Evolutionary conservation across 2,329 filamentous ascomycete species (phyloP), one percentile per base, ranked within the genome.

Genomic region (Colletotrichum ledebouriae): DNA sequence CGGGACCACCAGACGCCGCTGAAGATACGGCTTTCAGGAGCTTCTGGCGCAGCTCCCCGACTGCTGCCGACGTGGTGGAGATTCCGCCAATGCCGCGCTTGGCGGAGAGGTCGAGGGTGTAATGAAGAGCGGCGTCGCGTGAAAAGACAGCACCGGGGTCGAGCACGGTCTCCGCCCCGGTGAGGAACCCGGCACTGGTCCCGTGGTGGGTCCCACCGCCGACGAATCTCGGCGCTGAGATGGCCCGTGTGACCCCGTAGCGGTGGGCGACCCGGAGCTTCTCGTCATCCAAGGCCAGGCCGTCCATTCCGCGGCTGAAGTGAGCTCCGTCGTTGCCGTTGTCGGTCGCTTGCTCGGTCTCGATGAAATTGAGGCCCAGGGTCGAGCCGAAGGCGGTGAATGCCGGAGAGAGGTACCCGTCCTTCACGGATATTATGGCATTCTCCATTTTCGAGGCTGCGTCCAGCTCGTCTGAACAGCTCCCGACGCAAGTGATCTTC

Each of bases 341-440:
- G 68, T 87, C 85, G 0, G 84, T 86, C 47, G 79, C 78, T 6
- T 79, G 74, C 67, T 92, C 90, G 3, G 83, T 82, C 60, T 87
- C 84, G 53, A 92, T 91, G 46, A 87, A 89, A 70, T 86, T 86
- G 3, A 92, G 82, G 1, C 90, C 90, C 0, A 92, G 76, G 0
- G 81, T 80, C 4, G 87, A 86, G 1, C 86, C 89, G 39, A 91
- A 87, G 1, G 86, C 87, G 3, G 87, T 89, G 70, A 91, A 84
- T 0, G 88, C 81, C 3, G 85, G 81, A 2, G 86, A 85, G 15
- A 92, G 73, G 72, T 91, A 83, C 0, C 90, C 90, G 70, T 91
- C 83, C 13, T 81, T 73, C 4, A 92, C 80, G 3, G 78, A 61
- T 33, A 92, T 75, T 2, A 80, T 74, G 44, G 77, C 76, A 57